A percentile compares a stretch with the other conserved stretches of the same genome.
Conservation (phyloP, 2,329 filamentous ascomycete genomes). For the Madurella mycetomatis region DNA sequence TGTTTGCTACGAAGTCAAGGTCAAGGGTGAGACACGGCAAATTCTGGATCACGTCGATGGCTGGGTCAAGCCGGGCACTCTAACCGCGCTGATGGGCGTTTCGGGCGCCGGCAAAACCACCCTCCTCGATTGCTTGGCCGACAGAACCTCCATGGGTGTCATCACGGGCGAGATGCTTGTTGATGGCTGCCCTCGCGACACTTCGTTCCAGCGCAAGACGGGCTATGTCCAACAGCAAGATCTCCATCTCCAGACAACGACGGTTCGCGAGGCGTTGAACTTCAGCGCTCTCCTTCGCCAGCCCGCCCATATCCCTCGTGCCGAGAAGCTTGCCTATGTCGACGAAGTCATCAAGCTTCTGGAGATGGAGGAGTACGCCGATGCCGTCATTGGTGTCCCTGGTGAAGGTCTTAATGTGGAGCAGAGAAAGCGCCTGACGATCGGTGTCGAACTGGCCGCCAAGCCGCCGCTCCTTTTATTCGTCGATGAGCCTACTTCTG, state of each 20-base stretch:
- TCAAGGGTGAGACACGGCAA: conserved; percentile 69
- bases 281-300: conserved; percentile 86
- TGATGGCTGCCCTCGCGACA: conserved; percentile 62
- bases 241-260: conserved; percentile 77
- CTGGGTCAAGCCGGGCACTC: conserved; percentile 88
- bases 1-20: conserved; percentile 72
- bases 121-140: conserved; percentile 78
- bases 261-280: conserved; percentile 80
- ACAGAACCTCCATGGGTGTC: conserved; percentile 82
- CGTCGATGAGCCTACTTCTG: conserved; percentile 91
- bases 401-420: conserved; percentile 78
- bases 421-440: conserved; percentile 74
- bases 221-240: conserved; percentile 93
- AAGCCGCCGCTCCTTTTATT: conserved; percentile 88
- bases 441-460: conserved; percentile 92
- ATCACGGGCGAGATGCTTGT: conserved; percentile 78
- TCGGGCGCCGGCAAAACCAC: conserved; percentile 94
- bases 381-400: conserved; percentile 84
- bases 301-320: conserved; percentile 63
- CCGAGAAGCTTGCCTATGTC: conserved; percentile 82
- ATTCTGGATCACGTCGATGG: conserved; percentile 85
- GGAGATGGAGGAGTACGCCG: conserved; percentile 85
- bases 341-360: conserved; percentile 86
- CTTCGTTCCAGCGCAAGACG: conserved; percentile 85
- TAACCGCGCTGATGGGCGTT: conserved; percentile 88